A percentile compares a stretch with the other conserved stretches of the same genome.
Conservation (phyloP, 352 stramenopile species). For the Phytophthora ohioensis region DNA sequence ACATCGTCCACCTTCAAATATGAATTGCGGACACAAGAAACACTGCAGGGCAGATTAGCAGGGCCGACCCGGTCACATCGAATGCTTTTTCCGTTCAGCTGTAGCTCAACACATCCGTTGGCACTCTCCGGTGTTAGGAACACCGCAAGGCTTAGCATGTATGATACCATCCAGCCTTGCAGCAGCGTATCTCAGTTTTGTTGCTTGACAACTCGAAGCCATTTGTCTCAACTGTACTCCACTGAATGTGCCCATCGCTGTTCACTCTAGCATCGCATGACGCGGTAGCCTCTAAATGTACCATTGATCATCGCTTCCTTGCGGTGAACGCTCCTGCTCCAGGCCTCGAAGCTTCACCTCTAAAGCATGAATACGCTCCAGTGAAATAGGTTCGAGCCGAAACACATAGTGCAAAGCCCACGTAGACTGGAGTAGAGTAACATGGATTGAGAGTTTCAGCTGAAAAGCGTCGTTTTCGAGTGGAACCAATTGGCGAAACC, state of each 20-base stretch:
- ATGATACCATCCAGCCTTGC: background rate
- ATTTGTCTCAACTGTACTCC: background rate
- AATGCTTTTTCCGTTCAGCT: background rate
- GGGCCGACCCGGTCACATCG: background rate
- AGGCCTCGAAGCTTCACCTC: background rate
- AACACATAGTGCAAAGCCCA: conserved; percentile 1
- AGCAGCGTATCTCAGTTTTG: conserved; percentile 1
- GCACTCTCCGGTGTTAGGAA: background rate
- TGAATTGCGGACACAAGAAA: background rate
- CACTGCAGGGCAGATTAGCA: background rate
- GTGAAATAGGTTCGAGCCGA: conserved; percentile 4
- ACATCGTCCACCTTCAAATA: background rate
- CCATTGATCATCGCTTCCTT: background rate
- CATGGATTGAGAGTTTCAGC: background rate
- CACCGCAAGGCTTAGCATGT: conserved; percentile 5
- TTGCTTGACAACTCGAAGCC: background rate
- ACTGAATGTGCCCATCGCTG: background rate
- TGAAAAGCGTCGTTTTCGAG: conserved; percentile 3
- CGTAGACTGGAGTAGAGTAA: background rate
- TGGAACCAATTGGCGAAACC: background rate
- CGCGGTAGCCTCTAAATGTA: background rate
- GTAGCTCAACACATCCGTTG: background rate
- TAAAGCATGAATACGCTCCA: conserved; percentile 11
- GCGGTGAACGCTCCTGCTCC: background rate
- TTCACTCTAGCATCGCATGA: background rate